Evolutionary conservation across 208 protist genomes (phyloP).

Genomic region (Leishmania aethiopica): DNA sequence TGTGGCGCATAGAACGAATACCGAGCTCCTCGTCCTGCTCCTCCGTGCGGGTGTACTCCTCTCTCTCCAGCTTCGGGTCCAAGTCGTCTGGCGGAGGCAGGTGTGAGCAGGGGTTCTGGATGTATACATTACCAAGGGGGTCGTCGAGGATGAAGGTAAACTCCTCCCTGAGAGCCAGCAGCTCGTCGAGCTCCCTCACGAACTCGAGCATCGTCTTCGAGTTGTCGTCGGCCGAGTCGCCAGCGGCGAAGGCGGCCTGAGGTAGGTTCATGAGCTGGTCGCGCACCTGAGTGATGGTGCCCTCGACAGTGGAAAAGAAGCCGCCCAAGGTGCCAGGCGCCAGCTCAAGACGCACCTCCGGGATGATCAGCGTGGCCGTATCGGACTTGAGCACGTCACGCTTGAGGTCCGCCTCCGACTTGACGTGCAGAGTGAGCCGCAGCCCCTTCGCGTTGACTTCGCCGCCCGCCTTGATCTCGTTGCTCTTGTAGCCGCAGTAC

Average conservation of each 20-base stretch:
- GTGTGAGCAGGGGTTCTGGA: constrained; percentile 92
- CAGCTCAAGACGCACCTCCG: constrained; percentile 90
- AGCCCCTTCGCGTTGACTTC: constrained; percentile 77
- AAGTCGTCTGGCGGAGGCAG: constrained; percentile 77
- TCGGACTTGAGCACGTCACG: constrained; percentile 96
- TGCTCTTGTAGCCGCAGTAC: constrained; percentile 93
- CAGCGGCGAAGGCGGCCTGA: constrained; percentile 74
- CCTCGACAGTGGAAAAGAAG: constrained; percentile 95
- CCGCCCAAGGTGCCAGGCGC: constrained; percentile 91
- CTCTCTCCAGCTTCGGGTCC: constrained; percentile 83
- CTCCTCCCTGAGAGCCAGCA: constrained; percentile 56
- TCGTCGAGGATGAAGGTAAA: constrained; percentile 96
- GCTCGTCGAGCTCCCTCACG: constrained; percentile 76
- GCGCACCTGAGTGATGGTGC: constrained; percentile 82
- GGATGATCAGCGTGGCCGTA: constrained; percentile 85
- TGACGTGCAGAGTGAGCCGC: constrained; percentile 75
- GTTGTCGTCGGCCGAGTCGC: constrained; percentile 70
- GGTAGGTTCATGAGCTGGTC: constrained; percentile 87
- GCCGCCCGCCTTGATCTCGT: constrained; percentile 94
- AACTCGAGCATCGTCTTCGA: constrained; percentile 80
- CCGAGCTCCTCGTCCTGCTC: constrained; percentile 96
- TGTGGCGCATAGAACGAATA: constrained; percentile 76
- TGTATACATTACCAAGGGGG: constrained; percentile 91
- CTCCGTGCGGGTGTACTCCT: constrained; percentile 83
- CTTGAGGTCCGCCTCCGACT: constrained; percentile 84